Percentiles rank a stretch among this genome's conserved stretches.
phyloP scores from a whole-genome alignment of 2,329 filamentous ascomycete species.

The Leptographium flavum region DNA sequence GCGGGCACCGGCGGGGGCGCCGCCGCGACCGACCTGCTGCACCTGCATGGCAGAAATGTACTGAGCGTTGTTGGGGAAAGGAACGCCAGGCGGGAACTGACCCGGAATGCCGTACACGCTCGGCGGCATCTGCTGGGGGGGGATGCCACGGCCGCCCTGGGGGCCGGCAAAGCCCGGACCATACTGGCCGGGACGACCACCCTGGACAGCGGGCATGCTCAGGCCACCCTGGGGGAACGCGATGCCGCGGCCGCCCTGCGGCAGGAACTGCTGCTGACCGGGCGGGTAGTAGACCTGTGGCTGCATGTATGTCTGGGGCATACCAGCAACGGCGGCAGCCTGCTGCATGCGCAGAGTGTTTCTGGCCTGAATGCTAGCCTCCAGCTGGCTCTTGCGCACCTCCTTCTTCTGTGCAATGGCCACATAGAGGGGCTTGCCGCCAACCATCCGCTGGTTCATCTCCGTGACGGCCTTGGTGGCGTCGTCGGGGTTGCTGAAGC shows the following conservation, averaged over 20 bases:
- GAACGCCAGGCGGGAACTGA: conserved; percentile 59
- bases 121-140: conserved; percentile 73
- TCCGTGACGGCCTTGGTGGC: conserved; percentile 98
- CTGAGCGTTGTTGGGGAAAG: conserved; percentile 66
- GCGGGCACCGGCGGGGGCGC: conserved; percentile 51
- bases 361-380: conserved; percentile 97
- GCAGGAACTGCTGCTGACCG: conserved; percentile 62
- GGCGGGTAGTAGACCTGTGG: conserved; percentile 85
- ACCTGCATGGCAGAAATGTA: conserved; percentile 72
- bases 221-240: conserved; percentile 51
- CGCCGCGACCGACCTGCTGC: conserved; percentile 48
- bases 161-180: conserved; percentile 64
- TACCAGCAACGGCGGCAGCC: conserved; percentile 76
- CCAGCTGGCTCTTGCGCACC: conserved; percentile 96
- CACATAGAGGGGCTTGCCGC: conserved; percentile 93
- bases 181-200: conserved; percentile 76
- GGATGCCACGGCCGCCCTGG: conserved; percentile 71
- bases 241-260: conserved; percentile 47
- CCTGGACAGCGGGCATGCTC: conserved; percentile 58
- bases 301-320: conserved; percentile 79
- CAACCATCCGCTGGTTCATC: conserved; percentile 99
- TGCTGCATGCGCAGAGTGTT: conserved; percentile 99
- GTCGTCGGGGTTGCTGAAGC: conserved; percentile 98
- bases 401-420: conserved; percentile 98
- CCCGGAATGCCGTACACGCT: conserved; percentile 72